A percentile compares a stretch with the other conserved stretches of the same genome.
Evolutionary conservation across 495 filamentous ascomycete genomes (phyloP).

Genomic region (Trichoderma orchidacearum): DNA sequence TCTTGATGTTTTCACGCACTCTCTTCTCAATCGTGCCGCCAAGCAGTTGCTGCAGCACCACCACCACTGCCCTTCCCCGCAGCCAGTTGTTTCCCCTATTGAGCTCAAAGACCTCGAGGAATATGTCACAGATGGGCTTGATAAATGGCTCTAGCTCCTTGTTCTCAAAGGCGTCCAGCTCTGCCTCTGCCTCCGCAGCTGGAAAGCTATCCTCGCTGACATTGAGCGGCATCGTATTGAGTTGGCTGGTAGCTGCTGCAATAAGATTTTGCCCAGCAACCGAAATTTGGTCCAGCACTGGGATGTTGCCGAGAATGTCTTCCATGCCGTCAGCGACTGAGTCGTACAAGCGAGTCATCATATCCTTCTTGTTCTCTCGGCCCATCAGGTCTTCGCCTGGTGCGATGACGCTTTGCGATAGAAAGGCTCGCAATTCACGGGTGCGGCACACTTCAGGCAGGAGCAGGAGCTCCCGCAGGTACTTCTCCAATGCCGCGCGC

Average conservation of each 20-base stretch:
- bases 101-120: slow-evolving; percentile 90
- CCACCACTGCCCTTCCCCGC: slow-evolving; percentile 86
- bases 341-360: slow-evolving; percentile 89
- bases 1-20: slow-evolving; percentile 65
- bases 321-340: slow-evolving; percentile 97
- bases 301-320: slow-evolving; percentile 87
- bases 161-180: slow-evolving; percentile 86
- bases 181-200: slow-evolving; percentile 83
- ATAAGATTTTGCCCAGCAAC: slow-evolving; percentile 87
- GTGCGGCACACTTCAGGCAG: slow-evolving; percentile 90
- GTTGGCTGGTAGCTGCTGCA: slow-evolving; percentile 70
- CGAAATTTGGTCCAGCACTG: slow-evolving; percentile 88
- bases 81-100: slow-evolving; percentile 91
- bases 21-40: slow-evolving; percentile 97
- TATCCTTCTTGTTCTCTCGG: slow-evolving; percentile 62
- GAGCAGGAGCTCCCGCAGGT: slow-evolving; percentile 69
- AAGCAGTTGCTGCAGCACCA: slow-evolving; percentile 64
- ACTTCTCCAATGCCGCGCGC: slow-evolving; percentile 66
- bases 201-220: slow-evolving; percentile 38
- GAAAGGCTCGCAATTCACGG: slow-evolving; percentile 81
- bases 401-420: slow-evolving; percentile 77
- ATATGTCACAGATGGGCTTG: slow-evolving; percentile 95
- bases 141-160: slow-evolving; percentile 88
- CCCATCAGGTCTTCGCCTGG: slow-evolving; percentile 27
- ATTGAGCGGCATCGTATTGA: slow-evolving; percentile 36